Evolutionary conservation across 2,329 filamentous ascomycete genomes (phyloP).

Genomic region (Penicillium sp.): DNA sequence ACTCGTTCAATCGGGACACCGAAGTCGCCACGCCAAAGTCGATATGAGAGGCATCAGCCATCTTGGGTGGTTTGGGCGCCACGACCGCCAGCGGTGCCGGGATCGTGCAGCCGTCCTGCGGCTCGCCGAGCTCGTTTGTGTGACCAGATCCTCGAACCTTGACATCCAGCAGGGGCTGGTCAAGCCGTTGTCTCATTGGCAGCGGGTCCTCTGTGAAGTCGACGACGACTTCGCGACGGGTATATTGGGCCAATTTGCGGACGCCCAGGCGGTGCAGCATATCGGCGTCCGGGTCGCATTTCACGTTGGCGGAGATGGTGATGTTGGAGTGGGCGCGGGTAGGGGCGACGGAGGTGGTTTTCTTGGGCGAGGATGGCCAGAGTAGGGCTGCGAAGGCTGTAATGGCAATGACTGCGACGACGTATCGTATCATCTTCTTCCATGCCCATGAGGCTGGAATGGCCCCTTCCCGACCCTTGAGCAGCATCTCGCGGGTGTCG

Average conservation of each 20-base stretch:
- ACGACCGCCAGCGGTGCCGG: slow-evolving; percentile 55
- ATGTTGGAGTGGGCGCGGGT: slow-evolving; percentile 36
- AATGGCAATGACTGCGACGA: slow-evolving; percentile 35
- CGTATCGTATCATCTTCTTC: slow-evolving; percentile 41
- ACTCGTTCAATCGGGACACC: slow-evolving; percentile 57
- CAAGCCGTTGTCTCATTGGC: slow-evolving; percentile 36
- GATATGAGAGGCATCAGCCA: slow-evolving; percentile 57
- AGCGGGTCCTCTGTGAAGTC: slow-evolving; percentile 31
- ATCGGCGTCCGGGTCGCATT: slow-evolving; percentile 38
- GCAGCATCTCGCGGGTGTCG: slow-evolving; percentile 30
- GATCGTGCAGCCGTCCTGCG: slow-evolving; percentile 46
- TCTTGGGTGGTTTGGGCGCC: slow-evolving; percentile 53
- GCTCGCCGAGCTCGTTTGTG: slow-evolving; percentile 17
- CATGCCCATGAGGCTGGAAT: slow-evolving; percentile 39
- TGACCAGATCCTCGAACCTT: slow-evolving; percentile 11
- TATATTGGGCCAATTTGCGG: slow-evolving; percentile 37
- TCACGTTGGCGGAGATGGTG: slow-evolving; percentile 37
- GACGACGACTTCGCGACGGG: slow-evolving; percentile 40
- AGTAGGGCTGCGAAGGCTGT: slow-evolving; percentile 35
- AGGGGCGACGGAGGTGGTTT: slow-evolving; percentile 16
- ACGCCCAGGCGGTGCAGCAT: slow-evolving; percentile 35
- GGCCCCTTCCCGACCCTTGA: slow-evolving; percentile 34
- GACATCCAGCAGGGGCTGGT: slow-evolving; percentile 35
- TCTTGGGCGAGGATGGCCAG: slow-evolving; percentile 33
- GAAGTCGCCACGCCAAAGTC: slow-evolving; percentile 65